Evolutionary conservation across 163 green algal species (phyloP).

Genomic region (Botryococcus braunii): DNA sequence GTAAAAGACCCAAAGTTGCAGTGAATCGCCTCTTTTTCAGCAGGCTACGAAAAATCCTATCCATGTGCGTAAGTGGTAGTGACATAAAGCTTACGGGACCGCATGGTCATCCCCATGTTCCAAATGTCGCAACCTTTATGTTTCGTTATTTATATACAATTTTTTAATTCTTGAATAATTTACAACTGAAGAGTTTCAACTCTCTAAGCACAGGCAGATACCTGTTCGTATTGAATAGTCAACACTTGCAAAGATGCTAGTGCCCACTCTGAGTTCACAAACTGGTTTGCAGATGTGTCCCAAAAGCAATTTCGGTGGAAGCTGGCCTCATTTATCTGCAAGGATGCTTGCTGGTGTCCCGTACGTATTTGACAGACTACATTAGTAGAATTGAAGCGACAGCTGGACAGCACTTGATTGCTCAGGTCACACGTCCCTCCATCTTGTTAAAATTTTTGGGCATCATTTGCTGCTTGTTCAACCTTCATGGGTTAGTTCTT

Average conservation of each 20-base stretch:
- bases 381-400: slow-evolving; percentile 67
- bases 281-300: slow-evolving; percentile 64
- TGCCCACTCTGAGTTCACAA: not conserved
- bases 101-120: slow-evolving; percentile 1
- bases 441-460: not conserved
- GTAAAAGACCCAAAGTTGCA: slow-evolving; percentile 35
- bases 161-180: not conserved
- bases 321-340: slow-evolving; percentile 62
- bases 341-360: slow-evolving; percentile 59
- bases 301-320: slow-evolving; percentile 47
- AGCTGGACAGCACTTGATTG: slow-evolving; percentile 52
- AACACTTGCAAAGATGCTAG: not conserved
- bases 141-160: not conserved
- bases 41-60: slow-evolving; percentile 58
- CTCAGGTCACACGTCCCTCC: slow-evolving; percentile 21
- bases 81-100: not conserved
- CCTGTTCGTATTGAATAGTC: not conserved
- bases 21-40: slow-evolving; percentile 66
- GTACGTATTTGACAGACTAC: slow-evolving; percentile 74
- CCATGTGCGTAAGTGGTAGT: slow-evolving; percentile 43
- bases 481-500: not conserved
- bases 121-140: not conserved
- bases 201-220: not conserved
- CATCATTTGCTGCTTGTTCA: not conserved
- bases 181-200: not conserved